Percentiles rank a stretch among this genome's conserved stretches.
Evolutionary conservation across 176 grass and related monocot genomes (phyloP).

Genomic region (Carex myosuroides): DNA sequence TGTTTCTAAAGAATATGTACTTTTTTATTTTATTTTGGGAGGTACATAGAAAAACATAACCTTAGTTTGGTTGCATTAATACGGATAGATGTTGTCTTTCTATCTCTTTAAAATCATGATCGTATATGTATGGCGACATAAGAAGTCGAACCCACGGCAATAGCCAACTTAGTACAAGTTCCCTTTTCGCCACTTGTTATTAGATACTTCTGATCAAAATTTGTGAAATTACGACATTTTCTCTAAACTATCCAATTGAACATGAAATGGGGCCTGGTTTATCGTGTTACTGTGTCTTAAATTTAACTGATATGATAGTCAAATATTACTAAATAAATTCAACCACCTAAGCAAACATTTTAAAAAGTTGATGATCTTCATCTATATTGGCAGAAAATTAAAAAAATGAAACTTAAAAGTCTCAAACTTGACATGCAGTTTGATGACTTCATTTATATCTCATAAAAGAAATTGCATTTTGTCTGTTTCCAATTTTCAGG

Average conservation of each 20-base stretch:
- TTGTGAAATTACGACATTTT: neutral
- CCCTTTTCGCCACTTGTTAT: neutral
- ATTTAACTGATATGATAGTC: neutral
- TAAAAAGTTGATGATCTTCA: neutral
- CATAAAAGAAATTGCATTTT: neutral
- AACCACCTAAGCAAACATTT: neutral
- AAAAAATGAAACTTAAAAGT: neutral
- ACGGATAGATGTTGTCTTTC: neutral
- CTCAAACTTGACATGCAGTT: neutral
- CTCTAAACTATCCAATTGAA: neutral
- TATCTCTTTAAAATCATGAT: neutral
- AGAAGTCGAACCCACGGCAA: neutral
- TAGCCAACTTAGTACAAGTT: neutral
- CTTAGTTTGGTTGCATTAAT: neutral
- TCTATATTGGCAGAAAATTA: neutral
- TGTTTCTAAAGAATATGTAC: neutral
- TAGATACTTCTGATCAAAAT: neutral
- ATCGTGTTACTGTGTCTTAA: neutral
- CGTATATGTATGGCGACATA: neutral
- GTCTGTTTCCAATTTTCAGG: slow-evolving; percentile 3
- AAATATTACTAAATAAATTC: neutral
- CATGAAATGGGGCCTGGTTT: neutral
- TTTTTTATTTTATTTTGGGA: neutral
- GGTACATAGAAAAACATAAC: neutral
- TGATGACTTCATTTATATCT: neutral